Evolutionary conservation across 805 yeast species (phyloP).

Genomic region (Wickerhamiella vanderwaltii): DNA sequence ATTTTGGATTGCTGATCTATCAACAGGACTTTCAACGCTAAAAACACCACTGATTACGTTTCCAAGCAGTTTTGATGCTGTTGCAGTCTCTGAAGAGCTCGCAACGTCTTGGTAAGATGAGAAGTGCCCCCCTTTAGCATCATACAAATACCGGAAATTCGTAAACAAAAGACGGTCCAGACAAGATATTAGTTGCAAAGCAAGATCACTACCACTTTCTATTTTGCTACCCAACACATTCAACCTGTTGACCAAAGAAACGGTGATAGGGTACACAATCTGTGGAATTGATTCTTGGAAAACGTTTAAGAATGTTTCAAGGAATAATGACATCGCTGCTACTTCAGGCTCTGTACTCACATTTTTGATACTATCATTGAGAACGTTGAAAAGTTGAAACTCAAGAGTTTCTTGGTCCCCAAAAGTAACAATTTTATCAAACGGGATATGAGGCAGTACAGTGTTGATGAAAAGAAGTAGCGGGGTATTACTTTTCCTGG

Average conservation of each 20-base stretch:
- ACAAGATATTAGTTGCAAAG: slow-evolving; percentile 7
- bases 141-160: slow-evolving; percentile 11
- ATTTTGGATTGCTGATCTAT: slow-evolving; percentile 38
- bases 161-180: slow-evolving; percentile 10
- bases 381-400: slow-evolving; percentile 19
- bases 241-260: slow-evolving; percentile 5
- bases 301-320: slow-evolving; percentile 40
- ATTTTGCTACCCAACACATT: slow-evolving; percentile 3
- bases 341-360: slow-evolving; percentile 35
- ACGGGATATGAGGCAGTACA: slow-evolving; percentile 1
- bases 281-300: slow-evolving; percentile 44
- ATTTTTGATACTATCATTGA: slow-evolving; percentile 32
- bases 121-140: slow-evolving; percentile 5
- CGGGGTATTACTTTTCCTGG: background rate
- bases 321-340: slow-evolving; percentile 38
- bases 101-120: slow-evolving; percentile 13
- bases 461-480: slow-evolving; percentile 10
- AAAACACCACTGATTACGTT: slow-evolving; percentile 58
- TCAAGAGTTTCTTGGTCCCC: slow-evolving; percentile 13
- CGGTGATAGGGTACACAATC: slow-evolving; percentile 37
- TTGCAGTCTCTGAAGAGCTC: slow-evolving; percentile 11
- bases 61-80: slow-evolving; percentile 40
- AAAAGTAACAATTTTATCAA: slow-evolving; percentile 10
- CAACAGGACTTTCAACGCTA: slow-evolving; percentile 51
- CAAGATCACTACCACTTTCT: slow-evolving; percentile 1